Conservation (phyloP, 352 stramenopile genomes). For the Globisporangium barbulae region DNA sequence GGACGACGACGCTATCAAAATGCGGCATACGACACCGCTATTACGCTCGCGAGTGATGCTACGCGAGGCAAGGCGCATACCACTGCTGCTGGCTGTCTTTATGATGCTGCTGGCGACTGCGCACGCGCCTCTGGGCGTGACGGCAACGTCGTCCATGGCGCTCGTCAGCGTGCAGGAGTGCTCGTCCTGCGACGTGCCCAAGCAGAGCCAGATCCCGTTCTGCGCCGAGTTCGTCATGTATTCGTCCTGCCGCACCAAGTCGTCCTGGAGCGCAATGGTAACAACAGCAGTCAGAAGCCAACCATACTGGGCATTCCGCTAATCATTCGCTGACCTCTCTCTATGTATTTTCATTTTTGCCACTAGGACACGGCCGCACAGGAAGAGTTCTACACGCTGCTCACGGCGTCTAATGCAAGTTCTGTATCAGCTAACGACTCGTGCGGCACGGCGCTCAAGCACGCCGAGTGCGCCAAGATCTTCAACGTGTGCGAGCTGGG, state of each 20-base stretch:
- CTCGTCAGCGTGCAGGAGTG: conserved; percentile 28
- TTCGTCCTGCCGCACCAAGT: conserved; percentile 45
- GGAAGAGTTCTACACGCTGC: conserved; percentile 27
- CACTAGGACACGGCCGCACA: conserved; percentile 39
- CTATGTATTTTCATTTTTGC: neutral
- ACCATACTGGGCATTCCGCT: neutral
- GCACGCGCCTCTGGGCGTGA: neutral
- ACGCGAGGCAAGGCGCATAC: neutral
- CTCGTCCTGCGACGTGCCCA: conserved; percentile 53
- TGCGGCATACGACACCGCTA: neutral
- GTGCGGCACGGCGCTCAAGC: conserved; percentile 37
- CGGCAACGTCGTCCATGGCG: neutral
- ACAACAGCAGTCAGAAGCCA: neutral
- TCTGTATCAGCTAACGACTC: conserved; percentile 2
- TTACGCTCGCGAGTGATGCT: neutral
- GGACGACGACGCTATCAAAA: neutral
- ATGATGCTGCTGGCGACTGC: neutral
- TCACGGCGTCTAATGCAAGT: conserved; percentile 22
- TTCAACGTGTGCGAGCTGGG: conserved; percentile 78
- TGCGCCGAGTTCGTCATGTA: conserved; percentile 48
- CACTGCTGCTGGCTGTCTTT: conserved; percentile 1
- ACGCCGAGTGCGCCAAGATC: conserved; percentile 46
- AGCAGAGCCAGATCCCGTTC: conserved; percentile 42
- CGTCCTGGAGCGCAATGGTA: conserved; percentile 55
- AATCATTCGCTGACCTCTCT: neutral